Evolutionary conservation across 768 basidiomycete species (phyloP), one percentile per base, ranked within the genome.

Genomic region (Tubosaeta brunneosetosa): DNA sequence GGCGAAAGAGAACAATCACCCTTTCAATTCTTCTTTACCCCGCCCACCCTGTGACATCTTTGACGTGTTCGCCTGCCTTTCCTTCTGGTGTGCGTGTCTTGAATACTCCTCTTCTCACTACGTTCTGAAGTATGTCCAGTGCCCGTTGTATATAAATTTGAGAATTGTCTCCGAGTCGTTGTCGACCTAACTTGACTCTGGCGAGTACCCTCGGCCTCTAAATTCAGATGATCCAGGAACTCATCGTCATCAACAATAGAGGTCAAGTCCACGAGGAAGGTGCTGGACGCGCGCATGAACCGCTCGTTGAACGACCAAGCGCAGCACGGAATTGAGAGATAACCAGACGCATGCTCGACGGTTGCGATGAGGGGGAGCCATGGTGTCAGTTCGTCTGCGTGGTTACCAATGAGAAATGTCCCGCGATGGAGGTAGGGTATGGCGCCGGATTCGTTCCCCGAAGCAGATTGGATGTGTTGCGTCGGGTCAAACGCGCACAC

Each of bases 361-460:
- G 86, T 83, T 0, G 93, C 80, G 6, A 97, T 72, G 1, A 97
- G 78, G 0, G 95, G 91, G 0, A 93, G 67, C 94, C 94, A 98
- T 0, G 95, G 95, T 22, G 94, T 94, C 16, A 98, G 75, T 61
- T 98, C 95, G 71, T 98, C 95, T 0, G 94, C 88, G 67, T 98
- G 95, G 71, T 97, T 97, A 9, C 90, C 93, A 46, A 98, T 88
- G 52, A 98, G 70, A 70, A 97, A 98, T 3, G 75, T 70, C 1
- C 77, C 82, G 0, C 73, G 71, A 7, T 62, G 63, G 47, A 82
- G 65, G 45, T 67, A 66, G 26, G 72, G 62, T 33, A 63, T 37
- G 9, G 51, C 29, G 33, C 36, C 42, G 8, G 40, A 13, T 13
- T 6, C 32, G 36, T 7, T 6, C 9, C 17, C 44, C 6, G 17